Evolutionary conservation across 352 stramenopile species (phyloP).

Genomic region (Phytophthora ohioensis): DNA sequence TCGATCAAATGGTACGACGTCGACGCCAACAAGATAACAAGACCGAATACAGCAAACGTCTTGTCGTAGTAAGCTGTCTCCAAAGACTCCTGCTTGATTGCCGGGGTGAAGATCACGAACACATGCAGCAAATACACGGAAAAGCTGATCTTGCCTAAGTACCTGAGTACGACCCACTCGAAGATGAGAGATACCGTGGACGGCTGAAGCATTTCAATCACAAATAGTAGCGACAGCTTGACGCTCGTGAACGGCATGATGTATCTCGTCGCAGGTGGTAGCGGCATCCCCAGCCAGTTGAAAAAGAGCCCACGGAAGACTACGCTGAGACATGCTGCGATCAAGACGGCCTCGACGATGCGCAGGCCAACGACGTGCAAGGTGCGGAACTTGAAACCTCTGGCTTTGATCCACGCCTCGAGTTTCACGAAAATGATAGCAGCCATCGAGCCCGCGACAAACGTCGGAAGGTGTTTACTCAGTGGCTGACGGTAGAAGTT

Average conservation of each 20-base stretch:
- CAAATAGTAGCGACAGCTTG: conserved; percentile 19
- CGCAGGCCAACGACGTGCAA: background rate
- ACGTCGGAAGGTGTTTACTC: conserved; percentile 20
- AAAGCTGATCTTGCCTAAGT: conserved; percentile 49
- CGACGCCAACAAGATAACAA: conserved; percentile 6
- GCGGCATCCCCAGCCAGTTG: conserved; percentile 12
- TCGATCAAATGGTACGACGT: conserved; percentile 48
- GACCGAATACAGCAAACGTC: conserved; percentile 9
- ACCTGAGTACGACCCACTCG: conserved; percentile 40
- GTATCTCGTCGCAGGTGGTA: conserved; percentile 1
- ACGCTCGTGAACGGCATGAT: conserved; percentile 16
- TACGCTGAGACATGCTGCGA: conserved; percentile 11
- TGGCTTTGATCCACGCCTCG: conserved; percentile 5
- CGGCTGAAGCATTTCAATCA: conserved; percentile 39
- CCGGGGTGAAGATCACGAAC: conserved; percentile 40
- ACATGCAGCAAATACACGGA: conserved; percentile 49
- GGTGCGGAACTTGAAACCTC: conserved; percentile 6
- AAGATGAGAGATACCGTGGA: conserved; percentile 32
- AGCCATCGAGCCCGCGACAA: conserved; percentile 19
- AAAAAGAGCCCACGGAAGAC: conserved; percentile 15
- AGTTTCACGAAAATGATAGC: conserved; percentile 15
- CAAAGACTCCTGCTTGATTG: background rate
- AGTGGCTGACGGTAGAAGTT: conserved; percentile 17
- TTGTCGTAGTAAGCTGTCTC: conserved; percentile 7
- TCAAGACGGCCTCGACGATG: background rate